These are phyloP conservation scores for Pyricularia pennisetigena DNA, from an alignment of 2,329 filamentous ascomycete genomes.

Conservation along the genomic window DNA sequence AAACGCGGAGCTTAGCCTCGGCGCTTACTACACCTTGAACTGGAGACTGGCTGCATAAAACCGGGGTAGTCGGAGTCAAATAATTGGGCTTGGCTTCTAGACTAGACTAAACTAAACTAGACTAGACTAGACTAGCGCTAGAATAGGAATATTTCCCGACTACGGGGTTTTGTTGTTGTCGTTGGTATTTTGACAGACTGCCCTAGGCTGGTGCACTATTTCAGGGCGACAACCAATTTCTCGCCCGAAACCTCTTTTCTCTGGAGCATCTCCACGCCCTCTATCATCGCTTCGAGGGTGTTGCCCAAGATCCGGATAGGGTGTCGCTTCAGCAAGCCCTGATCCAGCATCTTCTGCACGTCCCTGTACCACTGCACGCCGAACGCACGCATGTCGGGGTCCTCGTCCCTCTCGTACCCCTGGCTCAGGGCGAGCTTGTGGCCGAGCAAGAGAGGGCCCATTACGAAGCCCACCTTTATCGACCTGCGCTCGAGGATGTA, in stretches of 20 bases:
- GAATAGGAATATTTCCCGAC: no score
- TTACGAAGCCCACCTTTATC: conserved; percentile 5
- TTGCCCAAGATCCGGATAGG: background rate
- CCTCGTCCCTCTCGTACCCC: background rate
- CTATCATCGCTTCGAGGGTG: background rate
- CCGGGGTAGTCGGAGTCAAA: no score
- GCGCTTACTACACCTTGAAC: no score
- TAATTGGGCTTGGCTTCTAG: no score
- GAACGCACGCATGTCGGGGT: background rate
- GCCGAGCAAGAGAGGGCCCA: background rate
- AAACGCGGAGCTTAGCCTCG: no score
- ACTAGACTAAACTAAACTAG: no score
- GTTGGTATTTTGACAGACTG: no score
- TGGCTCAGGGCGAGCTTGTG: background rate
- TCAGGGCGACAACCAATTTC: background rate
- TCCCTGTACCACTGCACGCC: background rate
- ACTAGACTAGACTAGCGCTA: no score
- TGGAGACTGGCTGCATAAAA: no score
- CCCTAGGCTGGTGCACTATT: background rate
- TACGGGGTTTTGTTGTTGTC: no score
- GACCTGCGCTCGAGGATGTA: conserved; percentile 7
- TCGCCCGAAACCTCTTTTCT: background rate
- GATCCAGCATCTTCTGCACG: background rate
- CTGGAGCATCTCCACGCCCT: background rate
- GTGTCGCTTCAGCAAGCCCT: background rate